Evolutionary conservation across 2,329 filamentous ascomycete species (phyloP).

Genomic region (Aspergillus hortae): DNA sequence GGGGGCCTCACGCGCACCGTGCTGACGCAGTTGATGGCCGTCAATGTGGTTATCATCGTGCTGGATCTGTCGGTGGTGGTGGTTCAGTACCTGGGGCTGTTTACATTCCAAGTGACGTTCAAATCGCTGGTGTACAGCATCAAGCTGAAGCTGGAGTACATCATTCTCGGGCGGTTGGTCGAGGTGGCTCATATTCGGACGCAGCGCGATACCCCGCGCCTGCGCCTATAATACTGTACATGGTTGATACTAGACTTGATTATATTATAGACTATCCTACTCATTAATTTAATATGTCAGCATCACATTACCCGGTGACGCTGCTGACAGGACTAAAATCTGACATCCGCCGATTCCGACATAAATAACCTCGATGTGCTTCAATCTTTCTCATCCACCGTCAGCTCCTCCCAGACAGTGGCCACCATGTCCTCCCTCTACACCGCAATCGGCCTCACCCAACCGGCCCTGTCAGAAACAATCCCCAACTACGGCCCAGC

Average conservation of each 20-base stretch:
- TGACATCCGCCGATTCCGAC: neutral
- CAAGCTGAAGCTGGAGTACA: constrained; percentile 48
- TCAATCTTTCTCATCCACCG: neutral
- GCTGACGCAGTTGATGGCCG: constrained; percentile 44
- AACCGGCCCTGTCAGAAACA: constrained; percentile 2
- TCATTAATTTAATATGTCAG: neutral
- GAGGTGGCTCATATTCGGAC: constrained; percentile 13
- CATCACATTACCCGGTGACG: neutral
- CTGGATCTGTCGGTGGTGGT: constrained; percentile 43
- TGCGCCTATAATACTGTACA: constrained; percentile 3
- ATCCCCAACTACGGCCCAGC: constrained; percentile 19
- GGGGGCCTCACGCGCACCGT: constrained; percentile 32
- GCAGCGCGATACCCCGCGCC: constrained; percentile 4
- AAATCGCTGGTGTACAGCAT: constrained; percentile 46
- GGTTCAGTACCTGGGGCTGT: constrained; percentile 39
- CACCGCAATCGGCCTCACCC: constrained; percentile 19
- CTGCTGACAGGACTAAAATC: neutral
- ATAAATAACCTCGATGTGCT: neutral
- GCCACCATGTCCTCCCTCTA: constrained; percentile 22
- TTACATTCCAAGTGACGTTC: constrained; percentile 42
- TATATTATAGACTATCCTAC: neutral
- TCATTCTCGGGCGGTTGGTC: constrained; percentile 41
- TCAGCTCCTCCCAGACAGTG: too few species aligned
- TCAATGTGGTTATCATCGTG: constrained; percentile 45
- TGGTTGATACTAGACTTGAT: neutral